Base-by-base conservation (phyloP, 2,329 filamentous ascomycete genomes). In the Fusarium xylarioides region DNA sequence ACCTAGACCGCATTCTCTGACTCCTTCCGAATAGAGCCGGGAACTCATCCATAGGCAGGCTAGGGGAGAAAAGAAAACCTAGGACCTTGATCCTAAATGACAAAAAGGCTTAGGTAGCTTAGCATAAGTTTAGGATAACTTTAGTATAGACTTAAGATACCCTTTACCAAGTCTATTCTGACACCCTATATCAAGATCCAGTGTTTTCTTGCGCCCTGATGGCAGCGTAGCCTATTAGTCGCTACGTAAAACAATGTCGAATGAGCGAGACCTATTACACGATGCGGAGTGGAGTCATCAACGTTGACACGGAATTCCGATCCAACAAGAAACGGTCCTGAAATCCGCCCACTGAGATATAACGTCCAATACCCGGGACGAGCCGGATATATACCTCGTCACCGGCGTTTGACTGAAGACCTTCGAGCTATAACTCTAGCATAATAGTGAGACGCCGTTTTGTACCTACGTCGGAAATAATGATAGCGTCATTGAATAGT, bases 391-490 rank as follows among this genome's bases (percentile, higher is more conserved):
- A 38, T 37, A 0, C 14, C 23, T n/a, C 9, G 7, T 28, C 19
- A 37, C 19, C 11, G 1, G 14, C 16, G 4, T 12, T 38, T 26
- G 23, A 26, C 23, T 52, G 1, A 7, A 11, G 7, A 4, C 6
- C 0, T 14, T 35, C 19, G 5, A 34, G 9, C 7, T 26, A 14
- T 37, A 4, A 26, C 26, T 26, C 26, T 26, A 26, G 26, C 26
- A 26, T 4, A 26, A 26, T 26, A 26, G 15, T n/a, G 15, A 32
- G 46, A 12, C 21, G 7, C 1, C 10, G 7, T n/a, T 49, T 11
- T 44, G 4, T 12, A 26, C 15, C 42, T 2, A 8, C 0, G 2
- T 12, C 2, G 2, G 0, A 4, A 8, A 5, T 8, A 12, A 1
- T 44, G 11, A 3, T n/a, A 43, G 18, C 15, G 5, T 30, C 21